These are phyloP conservation scores for Arachnomyces sp. DNA, from an alignment of 2,329 filamentous ascomycete genomes.

Conservation along the genomic window DNA sequence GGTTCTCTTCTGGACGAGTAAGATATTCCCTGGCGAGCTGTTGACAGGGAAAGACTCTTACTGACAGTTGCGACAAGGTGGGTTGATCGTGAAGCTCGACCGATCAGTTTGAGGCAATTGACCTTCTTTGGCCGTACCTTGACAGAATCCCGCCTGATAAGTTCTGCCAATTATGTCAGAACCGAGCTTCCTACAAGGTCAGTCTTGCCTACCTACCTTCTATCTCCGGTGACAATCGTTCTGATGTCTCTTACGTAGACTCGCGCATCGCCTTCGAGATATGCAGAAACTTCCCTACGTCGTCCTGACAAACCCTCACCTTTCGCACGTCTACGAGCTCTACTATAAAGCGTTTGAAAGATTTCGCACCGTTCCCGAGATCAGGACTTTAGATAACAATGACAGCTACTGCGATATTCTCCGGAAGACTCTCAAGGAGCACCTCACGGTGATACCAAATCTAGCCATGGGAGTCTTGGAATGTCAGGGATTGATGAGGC, in stretches of 20 bases:
- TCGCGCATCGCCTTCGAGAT: constrained; percentile 89
- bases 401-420: constrained; percentile 77
- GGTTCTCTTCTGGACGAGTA: constrained; percentile 55
- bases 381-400: constrained; percentile 82
- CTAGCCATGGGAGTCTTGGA: constrained; percentile 91
- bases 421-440: constrained; percentile 70
- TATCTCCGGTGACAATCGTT: constrained; percentile 2
- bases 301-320: constrained; percentile 89
- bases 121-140: constrained; percentile 95
- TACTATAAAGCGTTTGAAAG: constrained; percentile 96
- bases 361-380: constrained; percentile 74
- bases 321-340: constrained; percentile 90
- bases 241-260: constrained; percentile 41
- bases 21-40: constrained; percentile 14
- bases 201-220: constrained; percentile 13
- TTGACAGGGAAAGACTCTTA: constrained; percentile 1
- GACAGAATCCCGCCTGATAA: constrained; percentile 80
- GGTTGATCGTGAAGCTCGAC: constrained; percentile 84
- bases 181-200: constrained; percentile 83
- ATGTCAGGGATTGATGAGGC: constrained; percentile 72
- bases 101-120: constrained; percentile 92
- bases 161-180: constrained; percentile 94
- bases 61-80: constrained; percentile 53
- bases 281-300: constrained; percentile 96
- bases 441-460: constrained; percentile 88